Evolutionary conservation across 352 stramenopile genomes (phyloP).

Genomic region (Thalassiosira hispida): DNA sequence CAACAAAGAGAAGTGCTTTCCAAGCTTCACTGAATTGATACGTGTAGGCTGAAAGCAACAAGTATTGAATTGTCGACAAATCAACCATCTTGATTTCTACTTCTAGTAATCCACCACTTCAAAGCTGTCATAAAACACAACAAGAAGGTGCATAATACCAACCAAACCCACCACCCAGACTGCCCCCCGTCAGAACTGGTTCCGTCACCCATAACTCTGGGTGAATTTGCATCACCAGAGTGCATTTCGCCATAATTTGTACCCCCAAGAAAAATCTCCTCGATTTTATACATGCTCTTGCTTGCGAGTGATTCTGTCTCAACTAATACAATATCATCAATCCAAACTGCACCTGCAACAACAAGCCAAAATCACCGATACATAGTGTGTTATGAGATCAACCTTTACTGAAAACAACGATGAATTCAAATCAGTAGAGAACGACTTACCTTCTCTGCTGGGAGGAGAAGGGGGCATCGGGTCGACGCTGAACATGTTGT

Average conservation of each 20-base stretch:
- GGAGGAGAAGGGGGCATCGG: constrained; percentile 25
- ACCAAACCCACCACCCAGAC: background rate
- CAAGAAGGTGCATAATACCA: background rate
- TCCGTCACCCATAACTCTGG: background rate
- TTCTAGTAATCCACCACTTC: too few species aligned
- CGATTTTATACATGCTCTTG: background rate
- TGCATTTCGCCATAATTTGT: too few species aligned
- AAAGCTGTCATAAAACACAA: background rate
- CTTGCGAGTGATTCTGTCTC: background rate
- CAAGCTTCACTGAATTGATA: too few species aligned
- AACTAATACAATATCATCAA: constrained; percentile 12
- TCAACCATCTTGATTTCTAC: too few species aligned
- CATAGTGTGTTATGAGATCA: background rate
- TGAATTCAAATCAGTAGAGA: background rate
- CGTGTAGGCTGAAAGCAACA: too few species aligned
- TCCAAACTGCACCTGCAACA: constrained; percentile 10
- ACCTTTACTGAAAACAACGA: background rate
- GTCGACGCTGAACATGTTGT: constrained; percentile 34
- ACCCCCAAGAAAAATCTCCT: background rate
- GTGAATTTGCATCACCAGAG: background rate
- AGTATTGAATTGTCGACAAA: too few species aligned
- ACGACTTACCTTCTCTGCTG: constrained; percentile 16
- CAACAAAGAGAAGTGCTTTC: too few species aligned
- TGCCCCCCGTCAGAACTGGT: background rate
- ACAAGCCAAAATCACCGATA: background rate